A percentile compares a stretch with the other conserved stretches of the same genome.
Conservation (phyloP, 305 asterid species). For the Solanum hybrid region DNA sequence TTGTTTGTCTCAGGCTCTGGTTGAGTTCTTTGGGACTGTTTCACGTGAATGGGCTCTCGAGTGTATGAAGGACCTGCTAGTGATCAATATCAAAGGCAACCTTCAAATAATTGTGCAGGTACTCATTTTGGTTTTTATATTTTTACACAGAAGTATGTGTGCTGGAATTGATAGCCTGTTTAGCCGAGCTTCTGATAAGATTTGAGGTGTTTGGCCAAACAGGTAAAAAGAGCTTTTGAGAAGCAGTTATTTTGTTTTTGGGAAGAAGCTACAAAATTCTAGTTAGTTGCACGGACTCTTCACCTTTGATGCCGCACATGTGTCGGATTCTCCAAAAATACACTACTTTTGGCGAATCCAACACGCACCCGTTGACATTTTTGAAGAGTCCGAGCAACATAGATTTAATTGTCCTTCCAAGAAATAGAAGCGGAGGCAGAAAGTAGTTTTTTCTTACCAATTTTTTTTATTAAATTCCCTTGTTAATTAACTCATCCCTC, state of each 20-base stretch:
- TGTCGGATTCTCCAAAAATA: background rate
- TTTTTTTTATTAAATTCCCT: background rate
- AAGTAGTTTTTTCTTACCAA: background rate
- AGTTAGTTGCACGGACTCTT: background rate
- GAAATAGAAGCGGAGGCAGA: background rate
- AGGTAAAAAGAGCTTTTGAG: background rate
- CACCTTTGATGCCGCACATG: background rate
- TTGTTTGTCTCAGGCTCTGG: slow-evolving; percentile 53
- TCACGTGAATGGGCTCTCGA: slow-evolving; percentile 96
- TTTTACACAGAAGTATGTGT: background rate
- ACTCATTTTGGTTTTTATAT: background rate
- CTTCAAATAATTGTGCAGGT: slow-evolving; percentile 99
- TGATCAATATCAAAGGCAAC: slow-evolving; percentile 92
- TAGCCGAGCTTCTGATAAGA: background rate
- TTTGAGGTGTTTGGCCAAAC: background rate
- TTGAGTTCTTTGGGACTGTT: slow-evolving; percentile 91
- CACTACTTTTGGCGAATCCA: background rate
- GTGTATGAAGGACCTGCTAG: slow-evolving; percentile 96
- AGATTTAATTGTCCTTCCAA: background rate
- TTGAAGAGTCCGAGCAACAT: background rate
- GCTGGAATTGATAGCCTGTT: background rate
- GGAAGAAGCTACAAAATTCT: background rate
- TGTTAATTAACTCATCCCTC: background rate
- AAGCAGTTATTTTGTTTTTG: background rate
- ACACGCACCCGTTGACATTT: background rate